Conservation (phyloP, 306 rosid genomes). For the Ochetophila trinervis region DNA sequence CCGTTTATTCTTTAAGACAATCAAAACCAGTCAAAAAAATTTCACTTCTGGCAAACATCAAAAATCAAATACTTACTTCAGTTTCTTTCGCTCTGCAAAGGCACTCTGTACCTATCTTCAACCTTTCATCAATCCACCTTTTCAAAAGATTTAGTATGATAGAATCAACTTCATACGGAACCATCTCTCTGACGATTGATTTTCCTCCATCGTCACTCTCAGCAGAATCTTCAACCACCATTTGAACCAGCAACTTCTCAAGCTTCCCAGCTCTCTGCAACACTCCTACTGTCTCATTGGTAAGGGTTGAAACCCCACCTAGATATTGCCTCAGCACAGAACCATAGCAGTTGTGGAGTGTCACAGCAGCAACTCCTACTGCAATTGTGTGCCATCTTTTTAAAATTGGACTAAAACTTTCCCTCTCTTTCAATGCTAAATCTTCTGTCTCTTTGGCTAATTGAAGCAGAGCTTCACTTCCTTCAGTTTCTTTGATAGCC, state of each 20-base stretch:
- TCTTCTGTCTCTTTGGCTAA: constrained; percentile 81
- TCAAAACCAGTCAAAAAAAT: not conserved
- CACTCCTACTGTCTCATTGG: constrained; percentile 55
- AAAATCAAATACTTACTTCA: constrained; percentile 53
- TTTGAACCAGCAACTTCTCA: constrained; percentile 78
- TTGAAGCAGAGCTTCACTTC: constrained; percentile 45
- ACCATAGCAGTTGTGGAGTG: constrained; percentile 77
- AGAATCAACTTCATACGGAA: constrained; percentile 81
- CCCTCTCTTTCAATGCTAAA: constrained; percentile 74
- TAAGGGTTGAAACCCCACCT: constrained; percentile 44
- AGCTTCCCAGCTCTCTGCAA: constrained; percentile 70
- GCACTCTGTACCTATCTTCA: constrained; percentile 50
- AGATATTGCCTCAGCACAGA: constrained; percentile 66
- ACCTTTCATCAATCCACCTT: constrained; percentile 64
- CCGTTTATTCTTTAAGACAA: too few relatives aligned
- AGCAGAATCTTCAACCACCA: constrained; percentile 73
- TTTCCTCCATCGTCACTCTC: constrained; percentile 73
- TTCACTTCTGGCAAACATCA: not conserved
- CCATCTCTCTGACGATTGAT: constrained; percentile 67
- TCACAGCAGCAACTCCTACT: constrained; percentile 67
- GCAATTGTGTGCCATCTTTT: constrained; percentile 68
- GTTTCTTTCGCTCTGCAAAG: constrained; percentile 63
- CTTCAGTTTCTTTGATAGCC: constrained; percentile 42
- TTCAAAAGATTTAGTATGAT: constrained; percentile 61
- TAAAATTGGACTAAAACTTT: constrained; percentile 58